phyloP scores from a whole-genome alignment of 2,329 filamentous ascomycete genomes.

The Acarospora socialis region DNA sequence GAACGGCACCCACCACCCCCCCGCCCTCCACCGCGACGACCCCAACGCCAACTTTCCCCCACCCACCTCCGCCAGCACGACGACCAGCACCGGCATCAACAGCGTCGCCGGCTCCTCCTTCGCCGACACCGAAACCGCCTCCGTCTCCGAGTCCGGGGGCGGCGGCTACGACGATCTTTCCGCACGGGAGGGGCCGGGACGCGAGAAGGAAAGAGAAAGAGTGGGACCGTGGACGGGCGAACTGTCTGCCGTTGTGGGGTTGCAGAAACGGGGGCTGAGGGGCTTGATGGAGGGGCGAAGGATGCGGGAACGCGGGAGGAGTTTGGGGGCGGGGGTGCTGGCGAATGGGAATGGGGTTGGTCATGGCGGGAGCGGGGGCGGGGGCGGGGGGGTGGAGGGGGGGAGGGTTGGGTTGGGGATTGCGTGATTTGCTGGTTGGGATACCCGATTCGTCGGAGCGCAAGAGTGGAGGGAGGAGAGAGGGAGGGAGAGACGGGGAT shows the following conservation, averaged over 20 bases:
- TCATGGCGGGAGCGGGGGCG: slow-evolving; percentile 22
- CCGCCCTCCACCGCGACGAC: slow-evolving; percentile 23
- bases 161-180: slow-evolving; percentile 1
- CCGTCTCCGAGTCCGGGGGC: slow-evolving; percentile 23
- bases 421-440: slow-evolving; percentile 2
- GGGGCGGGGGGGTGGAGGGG: slow-evolving; percentile 1
- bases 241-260: slow-evolving; percentile 76
- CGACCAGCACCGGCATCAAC: slow-evolving; percentile 23
- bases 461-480: too few species aligned
- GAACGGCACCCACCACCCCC: slow-evolving; percentile 7
- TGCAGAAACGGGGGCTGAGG: slow-evolving; percentile 84
- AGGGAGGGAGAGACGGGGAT: too few species aligned
- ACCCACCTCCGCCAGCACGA: slow-evolving; percentile 21
- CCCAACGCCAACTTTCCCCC: slow-evolving; percentile 25
- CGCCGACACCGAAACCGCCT: too few species aligned
- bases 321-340: slow-evolving; percentile 16
- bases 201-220: slow-evolving; percentile 20
- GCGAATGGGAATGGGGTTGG: slow-evolving; percentile 16
- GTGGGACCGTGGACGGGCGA: slow-evolving; percentile 42
- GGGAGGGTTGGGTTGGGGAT: not conserved
- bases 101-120: too few species aligned
- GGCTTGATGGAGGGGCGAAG: slow-evolving; percentile 90
- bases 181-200: slow-evolving; percentile 2
- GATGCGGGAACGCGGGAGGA: slow-evolving; percentile 56
- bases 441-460: too few species aligned